Evolutionary conservation across 164 flowering plant species (phyloP), one percentile per base, ranked within the genome.

Genomic region (Magnolia sinica): DNA sequence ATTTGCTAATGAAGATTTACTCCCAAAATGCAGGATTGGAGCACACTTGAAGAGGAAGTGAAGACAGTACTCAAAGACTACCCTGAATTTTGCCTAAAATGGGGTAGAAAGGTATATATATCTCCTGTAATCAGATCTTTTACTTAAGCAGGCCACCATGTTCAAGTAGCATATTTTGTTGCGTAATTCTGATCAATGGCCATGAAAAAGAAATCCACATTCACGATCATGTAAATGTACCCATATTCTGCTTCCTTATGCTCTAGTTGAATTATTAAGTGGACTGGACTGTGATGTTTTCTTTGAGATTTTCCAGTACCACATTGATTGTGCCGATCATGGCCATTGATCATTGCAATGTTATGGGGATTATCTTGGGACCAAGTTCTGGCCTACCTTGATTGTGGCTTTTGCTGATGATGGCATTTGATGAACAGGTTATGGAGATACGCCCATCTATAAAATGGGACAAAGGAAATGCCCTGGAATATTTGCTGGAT

Each of bases 401-500:
- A 37, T 37, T 37, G 45, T 37, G 45, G 45, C 45, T 37, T 4
- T 37, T 37, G 45, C 45, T 37, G 45, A 37, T 37, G 45, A 66
- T 66, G 69, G 69, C 14, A 66, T 50, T 74, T 45, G 11, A 22
- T 64, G 27, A 14, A 65, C 84, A 78, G 80, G 80, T 78, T 4
- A 58, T 78, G 58, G 80, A 78, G 68, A 74, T 78, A 4, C 76
- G 80, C 2, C 80, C 80, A 66, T 66, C 73, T n/a, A 74, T 78
- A 22, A 78, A 78, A 31, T 78, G 80, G 77, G 76, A 78, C 29
- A 78, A 78, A 22, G 80, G 80, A n/a, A 22, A 69, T 68, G 80
- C 80, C 7, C 68, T 78, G 4, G 80, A 78, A 73, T 78, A 73
- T 61, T 68, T 78, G 61, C 76, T 78, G 22, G 76, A 78, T 11